Percentiles rank a stretch among this genome's conserved stretches.
Conservation (phyloP, 805 yeast species). For the Candida maesae region DNA sequence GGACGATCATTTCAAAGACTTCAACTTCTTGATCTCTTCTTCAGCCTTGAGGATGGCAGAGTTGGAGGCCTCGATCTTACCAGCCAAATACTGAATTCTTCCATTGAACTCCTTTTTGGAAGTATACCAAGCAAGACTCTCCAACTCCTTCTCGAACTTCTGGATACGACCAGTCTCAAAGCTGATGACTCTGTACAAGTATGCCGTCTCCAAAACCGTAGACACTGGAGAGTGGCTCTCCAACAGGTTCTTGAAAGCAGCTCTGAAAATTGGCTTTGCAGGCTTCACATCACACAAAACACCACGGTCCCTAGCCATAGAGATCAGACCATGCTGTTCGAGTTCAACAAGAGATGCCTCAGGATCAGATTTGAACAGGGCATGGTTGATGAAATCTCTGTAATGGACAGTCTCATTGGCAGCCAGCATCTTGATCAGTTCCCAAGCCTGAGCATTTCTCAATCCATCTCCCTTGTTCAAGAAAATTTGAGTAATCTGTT, state of each 20-base stretch:
- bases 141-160: constrained; percentile 68
- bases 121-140: constrained; percentile 47
- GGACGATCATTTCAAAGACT: constrained; percentile 3
- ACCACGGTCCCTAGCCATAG: constrained; percentile 74
- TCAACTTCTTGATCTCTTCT: constrained; percentile 32
- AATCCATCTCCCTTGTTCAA: constrained; percentile 51
- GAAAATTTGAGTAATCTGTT: constrained; percentile 82
- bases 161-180: constrained; percentile 60
- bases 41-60: constrained; percentile 47
- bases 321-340: constrained; percentile 75
- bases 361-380: constrained; percentile 56
- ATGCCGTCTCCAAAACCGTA: constrained; percentile 61
- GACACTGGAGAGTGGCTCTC: constrained; percentile 47
- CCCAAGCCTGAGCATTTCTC: constrained; percentile 86
- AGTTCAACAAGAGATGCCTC: constrained; percentile 59
- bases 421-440: constrained; percentile 62
- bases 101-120: constrained; percentile 52
- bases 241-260: constrained; percentile 71
- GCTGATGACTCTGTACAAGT: constrained; percentile 49
- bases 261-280: constrained; percentile 79
- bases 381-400: constrained; percentile 49
- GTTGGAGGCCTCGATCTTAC: constrained; percentile 63
- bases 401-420: constrained; percentile 41
- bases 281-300: constrained; percentile 61
- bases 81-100: constrained; percentile 63